Conservation (phyloP, 1,139 yeast genomes). For the Meyerozyma sp. region DNA sequence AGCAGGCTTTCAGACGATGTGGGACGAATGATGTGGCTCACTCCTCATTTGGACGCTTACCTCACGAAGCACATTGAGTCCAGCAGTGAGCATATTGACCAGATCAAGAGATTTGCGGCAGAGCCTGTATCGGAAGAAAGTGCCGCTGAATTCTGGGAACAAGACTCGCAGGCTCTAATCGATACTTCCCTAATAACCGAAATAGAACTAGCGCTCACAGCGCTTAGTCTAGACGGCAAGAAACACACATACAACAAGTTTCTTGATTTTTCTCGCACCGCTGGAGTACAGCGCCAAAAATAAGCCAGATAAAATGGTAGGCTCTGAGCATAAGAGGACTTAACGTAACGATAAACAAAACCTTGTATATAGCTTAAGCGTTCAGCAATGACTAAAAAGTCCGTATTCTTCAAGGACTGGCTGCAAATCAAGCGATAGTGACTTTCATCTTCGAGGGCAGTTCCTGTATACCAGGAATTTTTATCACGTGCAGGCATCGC, state of each 20-base stretch:
- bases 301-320: background rate
- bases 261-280: background rate
- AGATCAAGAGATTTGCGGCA: background rate
- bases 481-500: conserved; percentile 1
- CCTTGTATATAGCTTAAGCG: too few species aligned
- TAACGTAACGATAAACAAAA: too few species aligned
- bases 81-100: background rate
- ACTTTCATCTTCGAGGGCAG: too few species aligned
- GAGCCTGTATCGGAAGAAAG: background rate
- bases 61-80: conserved; percentile 7
- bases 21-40: conserved; percentile 36
- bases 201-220: background rate
- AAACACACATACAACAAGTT: background rate
- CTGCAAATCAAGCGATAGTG: too few species aligned
- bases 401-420: too few species aligned
- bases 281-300: background rate
- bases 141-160: background rate
- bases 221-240: background rate
- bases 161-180: background rate
- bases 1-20: conserved; percentile 25
- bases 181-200: background rate
- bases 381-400: too few species aligned
- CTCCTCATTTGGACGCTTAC: conserved; percentile 32
- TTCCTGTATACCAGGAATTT: too few species aligned
- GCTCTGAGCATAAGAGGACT: too few species aligned